These are phyloP conservation scores for Salvia splendens DNA, from an alignment of 257 asterid genomes.

Conservation along the genomic window DNA sequence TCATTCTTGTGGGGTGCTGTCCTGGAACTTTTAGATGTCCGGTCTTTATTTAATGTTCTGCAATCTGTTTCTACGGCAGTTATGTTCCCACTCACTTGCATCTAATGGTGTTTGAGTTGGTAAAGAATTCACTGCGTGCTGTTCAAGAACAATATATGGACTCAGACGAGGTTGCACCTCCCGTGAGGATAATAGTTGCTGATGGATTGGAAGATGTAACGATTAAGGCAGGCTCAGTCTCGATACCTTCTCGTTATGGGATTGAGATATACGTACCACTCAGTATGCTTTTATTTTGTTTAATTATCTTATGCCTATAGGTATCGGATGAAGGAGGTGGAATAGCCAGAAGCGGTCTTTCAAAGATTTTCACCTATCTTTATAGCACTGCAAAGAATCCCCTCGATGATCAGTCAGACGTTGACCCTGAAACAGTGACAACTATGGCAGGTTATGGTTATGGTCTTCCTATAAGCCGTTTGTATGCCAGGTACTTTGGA, in stretches of 20 bases:
- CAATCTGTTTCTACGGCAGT: slow-evolving; percentile 40
- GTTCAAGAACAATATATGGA: slow-evolving; percentile 84
- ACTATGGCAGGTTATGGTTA: slow-evolving; percentile 94
- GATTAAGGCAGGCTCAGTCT: slow-evolving; percentile 60
- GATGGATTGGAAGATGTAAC: slow-evolving; percentile 98
- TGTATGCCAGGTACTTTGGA: slow-evolving; percentile 91
- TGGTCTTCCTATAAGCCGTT: slow-evolving; percentile 93
- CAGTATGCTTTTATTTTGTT: neutral
- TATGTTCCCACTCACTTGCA: slow-evolving; percentile 93
- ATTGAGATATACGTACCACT: slow-evolving; percentile 6
- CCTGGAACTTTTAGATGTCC: too few relatives aligned
- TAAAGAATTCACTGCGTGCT: slow-evolving; percentile 94
- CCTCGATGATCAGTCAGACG: slow-evolving; percentile 48
- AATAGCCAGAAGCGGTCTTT: slow-evolving; percentile 87
- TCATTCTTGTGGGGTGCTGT: too few relatives aligned
- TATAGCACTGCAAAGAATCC: slow-evolving; percentile 76
- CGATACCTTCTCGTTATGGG: neutral
- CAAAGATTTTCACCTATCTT: slow-evolving; percentile 82
- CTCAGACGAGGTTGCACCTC: slow-evolving; percentile 82
- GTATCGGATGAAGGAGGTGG: slow-evolving; percentile 99
- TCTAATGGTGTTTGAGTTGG: slow-evolving; percentile 93
- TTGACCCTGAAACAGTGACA: slow-evolving; percentile 65
- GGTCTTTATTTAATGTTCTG: neutral
- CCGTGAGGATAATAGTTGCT: slow-evolving; percentile 85
- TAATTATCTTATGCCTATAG: slow-evolving; percentile 34